A percentile compares a stretch with the other conserved stretches of the same genome.
These are phyloP conservation scores for Paramarasmius palmivorus DNA, from an alignment of 1,284 basidiomycete species.

Conservation along the genomic window DNA sequence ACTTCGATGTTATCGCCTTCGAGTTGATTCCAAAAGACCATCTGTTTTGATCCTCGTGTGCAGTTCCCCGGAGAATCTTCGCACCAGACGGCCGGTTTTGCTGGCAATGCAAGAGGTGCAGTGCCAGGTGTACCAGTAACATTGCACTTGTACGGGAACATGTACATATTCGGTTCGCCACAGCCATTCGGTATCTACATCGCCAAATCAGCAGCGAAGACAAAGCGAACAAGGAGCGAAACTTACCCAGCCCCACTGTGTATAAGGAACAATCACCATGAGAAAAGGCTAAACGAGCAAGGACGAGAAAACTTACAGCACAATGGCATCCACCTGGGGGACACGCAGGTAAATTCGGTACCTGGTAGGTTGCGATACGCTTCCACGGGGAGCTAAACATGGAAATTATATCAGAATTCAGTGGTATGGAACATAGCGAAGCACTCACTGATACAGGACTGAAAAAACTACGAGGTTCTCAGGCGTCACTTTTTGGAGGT, in stretches of 20 bases:
- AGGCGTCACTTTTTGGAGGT: conserved; percentile 29
- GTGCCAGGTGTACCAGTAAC: conserved; percentile 1
- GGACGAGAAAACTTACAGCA: conserved; percentile 39
- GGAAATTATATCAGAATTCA: too few relatives aligned
- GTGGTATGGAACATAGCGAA: not conserved
- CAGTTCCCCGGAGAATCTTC: conserved; percentile 38
- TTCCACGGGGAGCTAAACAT: conserved; percentile 47
- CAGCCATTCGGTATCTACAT: not conserved
- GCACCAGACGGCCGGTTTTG: not conserved
- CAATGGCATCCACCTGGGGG: conserved; percentile 48
- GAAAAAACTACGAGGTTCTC: conserved; percentile 34
- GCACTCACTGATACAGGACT: conserved; percentile 28
- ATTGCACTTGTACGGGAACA: not conserved
- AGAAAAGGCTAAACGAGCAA: not conserved
- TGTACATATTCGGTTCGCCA: conserved; percentile 5
- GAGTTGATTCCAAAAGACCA: conserved; percentile 48
- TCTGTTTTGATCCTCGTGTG: conserved; percentile 35
- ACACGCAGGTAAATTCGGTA: conserved; percentile 50
- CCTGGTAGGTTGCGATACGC: conserved; percentile 40
- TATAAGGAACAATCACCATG: not conserved
- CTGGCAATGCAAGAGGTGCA: not conserved
- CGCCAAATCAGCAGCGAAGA: not conserved
- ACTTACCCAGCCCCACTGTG: conserved; percentile 3
- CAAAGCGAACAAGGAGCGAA: not conserved
- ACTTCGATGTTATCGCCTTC: conserved; percentile 46